phyloP scores from a whole-genome alignment of 768 basidiomycete genomes.

The Pluteus cervinus region DNA sequence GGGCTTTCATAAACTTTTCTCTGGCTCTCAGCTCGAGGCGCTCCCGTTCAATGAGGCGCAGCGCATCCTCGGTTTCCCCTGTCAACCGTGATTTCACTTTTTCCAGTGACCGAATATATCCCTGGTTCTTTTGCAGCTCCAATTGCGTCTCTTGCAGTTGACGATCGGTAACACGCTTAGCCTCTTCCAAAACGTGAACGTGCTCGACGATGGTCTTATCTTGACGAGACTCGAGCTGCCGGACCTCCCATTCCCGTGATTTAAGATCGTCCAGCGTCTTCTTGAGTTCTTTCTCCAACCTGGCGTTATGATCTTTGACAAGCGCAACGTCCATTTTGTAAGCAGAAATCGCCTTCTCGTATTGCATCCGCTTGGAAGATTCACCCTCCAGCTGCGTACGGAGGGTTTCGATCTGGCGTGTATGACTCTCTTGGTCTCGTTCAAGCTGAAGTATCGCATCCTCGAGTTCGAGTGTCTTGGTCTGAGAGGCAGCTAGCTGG shows the following conservation, averaged over 20 bases:
- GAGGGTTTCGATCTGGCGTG: slow-evolving; percentile 64
- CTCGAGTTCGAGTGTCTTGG: slow-evolving; percentile 81
- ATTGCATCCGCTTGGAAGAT: slow-evolving; percentile 60
- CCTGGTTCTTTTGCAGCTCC: slow-evolving; percentile 68
- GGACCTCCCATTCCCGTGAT: slow-evolving; percentile 79
- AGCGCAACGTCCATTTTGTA: slow-evolving; percentile 68
- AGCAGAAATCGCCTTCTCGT: slow-evolving; percentile 57
- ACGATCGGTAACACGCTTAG: slow-evolving; percentile 89
- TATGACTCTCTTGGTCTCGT: slow-evolving; percentile 69
- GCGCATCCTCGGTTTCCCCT: slow-evolving; percentile 79
- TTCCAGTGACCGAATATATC: slow-evolving; percentile 79
- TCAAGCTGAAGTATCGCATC: slow-evolving; percentile 82
- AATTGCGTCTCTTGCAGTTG: slow-evolving; percentile 78
- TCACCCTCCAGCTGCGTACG: slow-evolving; percentile 76
- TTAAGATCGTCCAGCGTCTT: slow-evolving; percentile 76
- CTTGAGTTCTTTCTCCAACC: slow-evolving; percentile 75
- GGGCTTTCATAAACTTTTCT: slow-evolving; percentile 58
- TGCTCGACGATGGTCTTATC: slow-evolving; percentile 99
- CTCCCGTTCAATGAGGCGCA: slow-evolving; percentile 67
- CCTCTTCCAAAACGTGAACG: slow-evolving; percentile 92
- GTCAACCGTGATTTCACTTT: slow-evolving; percentile 69
- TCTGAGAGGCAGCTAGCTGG: slow-evolving; percentile 64
- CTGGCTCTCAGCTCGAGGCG: slow-evolving; percentile 58
- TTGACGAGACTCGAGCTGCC: slow-evolving; percentile 78
- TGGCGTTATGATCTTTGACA: slow-evolving; percentile 62